A percentile compares a stretch with the other conserved stretches of the same genome.
Conservation (phyloP, 768 basidiomycete species). For the Tephrocybe sp. region DNA sequence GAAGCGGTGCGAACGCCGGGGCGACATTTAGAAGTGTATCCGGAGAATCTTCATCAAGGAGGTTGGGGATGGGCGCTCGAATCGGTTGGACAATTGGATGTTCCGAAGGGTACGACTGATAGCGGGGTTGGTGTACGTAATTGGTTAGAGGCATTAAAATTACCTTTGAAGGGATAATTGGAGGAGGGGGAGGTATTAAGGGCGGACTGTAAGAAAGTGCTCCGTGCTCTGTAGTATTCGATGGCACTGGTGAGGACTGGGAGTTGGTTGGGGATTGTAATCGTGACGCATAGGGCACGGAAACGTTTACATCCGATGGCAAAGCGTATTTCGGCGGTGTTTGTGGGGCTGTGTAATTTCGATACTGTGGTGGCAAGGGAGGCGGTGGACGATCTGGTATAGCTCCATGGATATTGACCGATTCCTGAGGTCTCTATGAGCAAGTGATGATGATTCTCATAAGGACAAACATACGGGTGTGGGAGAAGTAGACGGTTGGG, state of each 20-base stretch:
- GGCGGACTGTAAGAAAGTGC: constrained; percentile 13
- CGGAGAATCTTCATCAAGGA: constrained; percentile 62
- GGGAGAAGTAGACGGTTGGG: constrained; percentile 5
- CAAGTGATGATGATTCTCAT: background rate
- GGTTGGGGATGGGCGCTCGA: constrained; percentile 43
- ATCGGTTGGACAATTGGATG: constrained; percentile 18
- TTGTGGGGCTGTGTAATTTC: constrained; percentile 4
- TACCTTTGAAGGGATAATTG: constrained; percentile 8
- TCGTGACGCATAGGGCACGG: background rate
- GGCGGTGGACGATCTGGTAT: constrained; percentile 5
- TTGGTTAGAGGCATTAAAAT: constrained; percentile 17
- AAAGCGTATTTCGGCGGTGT: constrained; percentile 7
- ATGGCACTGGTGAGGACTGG: background rate
- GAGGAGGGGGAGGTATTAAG: constrained; percentile 23
- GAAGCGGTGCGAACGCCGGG: constrained; percentile 35
- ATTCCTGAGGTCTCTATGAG: constrained; percentile 1
- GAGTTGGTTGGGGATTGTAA: background rate
- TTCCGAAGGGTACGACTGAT: constrained; percentile 16
- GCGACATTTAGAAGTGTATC: constrained; percentile 22
- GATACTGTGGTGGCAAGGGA: constrained; percentile 14
- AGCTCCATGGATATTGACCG: background rate
- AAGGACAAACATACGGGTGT: constrained; percentile 10
- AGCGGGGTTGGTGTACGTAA: constrained; percentile 2
- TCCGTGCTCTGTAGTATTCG: constrained; percentile 5
- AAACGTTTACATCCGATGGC: background rate